Evolutionary conservation across 2,329 filamentous ascomycete species (phyloP), one percentile per base, ranked within the genome.

Genomic region (Pestalotiopsis sp.): DNA sequence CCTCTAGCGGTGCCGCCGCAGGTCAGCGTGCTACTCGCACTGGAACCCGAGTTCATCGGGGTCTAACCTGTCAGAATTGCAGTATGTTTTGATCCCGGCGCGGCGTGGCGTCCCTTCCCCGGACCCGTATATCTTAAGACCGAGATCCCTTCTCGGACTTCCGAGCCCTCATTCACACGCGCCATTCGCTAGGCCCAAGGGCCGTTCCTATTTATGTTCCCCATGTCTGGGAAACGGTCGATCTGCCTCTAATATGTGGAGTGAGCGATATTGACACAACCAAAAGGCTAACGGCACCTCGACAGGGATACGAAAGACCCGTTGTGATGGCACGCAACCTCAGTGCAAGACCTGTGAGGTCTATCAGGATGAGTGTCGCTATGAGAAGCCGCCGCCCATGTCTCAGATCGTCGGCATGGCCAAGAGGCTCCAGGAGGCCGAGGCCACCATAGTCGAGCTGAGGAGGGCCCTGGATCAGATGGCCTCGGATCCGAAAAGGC

Each of bases 311-410:
- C 23, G 63, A 58, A 65, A 75, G 71, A 67, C 69, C 11, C 74
- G 74, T 20, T 79, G 77, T 65, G 77, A 76, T 25, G 76, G 77
- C 6, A 67, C 67, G 11, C 74, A 77, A 66, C 77, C 77, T 2
- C 69, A 59, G 7, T 79, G 77, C 70, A 77, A 76, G 68, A 79
- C 73, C 1, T 79, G 77, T 69, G 75, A 77, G 67, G 71, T 76
- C 6, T 78, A 78, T 62, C 63, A 73, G 31, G 77, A 75, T 39
- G 70, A 75, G 20, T 78, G 77, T 69, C 75, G 72, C 25, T 78
- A 79, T 64, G 77, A 79, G 63, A 78, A 78, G 67, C 60, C 73
- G 58, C 77, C 76, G 36, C 75, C 77, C 9, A 75, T 79, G 72
- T 76, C 76, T 13, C 76, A 78, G 69, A 69, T 78, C 56, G 60